Percentiles rank a stretch among this genome's conserved stretches.
These are phyloP conservation scores for Noccaea bulbosa DNA, from an alignment of 345 rosid genomes.

Conservation along the genomic window DNA sequence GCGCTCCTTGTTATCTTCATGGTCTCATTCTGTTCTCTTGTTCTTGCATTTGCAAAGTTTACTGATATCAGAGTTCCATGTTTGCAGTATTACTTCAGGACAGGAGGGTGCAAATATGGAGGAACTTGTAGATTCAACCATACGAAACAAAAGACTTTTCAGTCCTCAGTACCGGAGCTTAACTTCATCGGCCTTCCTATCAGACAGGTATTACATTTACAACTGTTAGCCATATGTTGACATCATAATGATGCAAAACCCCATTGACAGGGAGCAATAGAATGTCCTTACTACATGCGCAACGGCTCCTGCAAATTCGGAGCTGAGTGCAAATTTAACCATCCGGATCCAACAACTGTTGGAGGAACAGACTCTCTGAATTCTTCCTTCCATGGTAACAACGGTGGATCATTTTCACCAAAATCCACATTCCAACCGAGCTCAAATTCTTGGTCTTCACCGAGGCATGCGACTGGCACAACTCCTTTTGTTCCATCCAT, in stretches of 20 bases:
- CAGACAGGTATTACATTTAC: conserved; percentile 54
- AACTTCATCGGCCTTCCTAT: conserved; percentile 93
- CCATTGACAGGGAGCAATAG: conserved; percentile 66
- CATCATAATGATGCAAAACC: conserved; percentile 5
- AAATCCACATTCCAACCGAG: conserved; percentile 45
- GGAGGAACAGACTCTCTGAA: conserved; percentile 59
- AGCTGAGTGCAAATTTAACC: conserved; percentile 80
- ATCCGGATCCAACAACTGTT: conserved; percentile 81
- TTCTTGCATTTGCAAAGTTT: too few relatives aligned
- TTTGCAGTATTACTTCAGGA: conserved; percentile 83
- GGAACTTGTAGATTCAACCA: conserved; percentile 84
- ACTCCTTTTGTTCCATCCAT: conserved; percentile 60
- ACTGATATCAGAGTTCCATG: neutral
- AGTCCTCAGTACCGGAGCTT: conserved; percentile 54
- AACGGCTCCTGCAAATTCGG: conserved; percentile 93
- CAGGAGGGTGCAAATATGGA: conserved; percentile 96
- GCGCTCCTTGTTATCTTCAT: neutral
- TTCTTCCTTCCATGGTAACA: conserved; percentile 54
- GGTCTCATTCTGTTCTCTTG: too few relatives aligned
- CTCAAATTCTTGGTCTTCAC: conserved; percentile 74
- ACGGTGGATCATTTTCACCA: conserved; percentile 53
- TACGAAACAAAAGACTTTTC: conserved; percentile 49
- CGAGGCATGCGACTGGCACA: conserved; percentile 56
- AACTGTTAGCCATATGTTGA: neutral
- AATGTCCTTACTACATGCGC: conserved; percentile 93